Evolutionary conservation across 129 eudicot genomes (phyloP).

Genomic region (Sambucus nigra): DNA sequence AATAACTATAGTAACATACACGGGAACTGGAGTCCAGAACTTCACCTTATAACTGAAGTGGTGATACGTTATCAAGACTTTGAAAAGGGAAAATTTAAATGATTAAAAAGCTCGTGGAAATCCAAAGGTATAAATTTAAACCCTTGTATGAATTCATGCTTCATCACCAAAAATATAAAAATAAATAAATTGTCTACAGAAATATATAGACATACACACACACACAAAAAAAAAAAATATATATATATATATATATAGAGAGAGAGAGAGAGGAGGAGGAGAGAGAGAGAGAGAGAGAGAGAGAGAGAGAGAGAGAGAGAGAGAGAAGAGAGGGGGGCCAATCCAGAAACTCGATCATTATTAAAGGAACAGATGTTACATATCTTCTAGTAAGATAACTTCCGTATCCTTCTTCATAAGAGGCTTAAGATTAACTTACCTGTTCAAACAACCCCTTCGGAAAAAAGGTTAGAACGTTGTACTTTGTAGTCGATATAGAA

Average conservation of each 20-base stretch:
- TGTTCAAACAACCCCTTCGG: conserved; percentile 97
- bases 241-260: neutral
- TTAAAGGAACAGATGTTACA: too few relatives aligned
- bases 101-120: neutral
- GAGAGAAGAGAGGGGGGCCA: too few relatives aligned
- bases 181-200: neutral
- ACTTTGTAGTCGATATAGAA: conserved; percentile 94
- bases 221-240: too few relatives aligned
- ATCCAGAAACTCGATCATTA: too few relatives aligned
- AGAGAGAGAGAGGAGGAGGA: conserved; percentile 1
- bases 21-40: neutral
- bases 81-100: neutral
- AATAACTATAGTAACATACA: neutral
- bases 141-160: neutral
- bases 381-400: neutral
- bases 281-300: too few relatives aligned
- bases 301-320: too few relatives aligned
- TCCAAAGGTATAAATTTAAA: neutral
- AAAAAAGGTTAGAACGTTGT: conserved; percentile 72
- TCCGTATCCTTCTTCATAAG: neutral
- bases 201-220: neutral
- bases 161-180: neutral
- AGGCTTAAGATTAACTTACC: conserved; percentile 32
- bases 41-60: too few relatives aligned
- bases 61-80: too few relatives aligned